Evolutionary conservation across 139 green algal genomes (phyloP).

Genomic region (Chlorella vulgaris): DNA sequence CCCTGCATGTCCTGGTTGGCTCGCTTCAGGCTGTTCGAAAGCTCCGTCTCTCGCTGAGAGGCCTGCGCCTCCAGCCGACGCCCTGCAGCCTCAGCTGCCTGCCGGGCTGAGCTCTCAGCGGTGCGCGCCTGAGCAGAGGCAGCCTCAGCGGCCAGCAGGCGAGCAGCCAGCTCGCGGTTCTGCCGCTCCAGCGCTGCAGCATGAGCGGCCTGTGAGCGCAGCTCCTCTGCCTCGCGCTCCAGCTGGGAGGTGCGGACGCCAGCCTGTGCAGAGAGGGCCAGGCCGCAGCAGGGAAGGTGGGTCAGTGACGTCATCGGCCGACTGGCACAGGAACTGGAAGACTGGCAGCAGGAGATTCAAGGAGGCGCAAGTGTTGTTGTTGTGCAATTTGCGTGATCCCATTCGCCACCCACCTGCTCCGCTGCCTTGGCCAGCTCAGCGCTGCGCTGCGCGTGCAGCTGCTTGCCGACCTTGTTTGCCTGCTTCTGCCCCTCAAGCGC

Average conservation of each 20-base stretch:
- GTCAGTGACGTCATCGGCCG: no score
- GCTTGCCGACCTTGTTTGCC: not conserved
- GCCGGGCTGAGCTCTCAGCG: not conserved
- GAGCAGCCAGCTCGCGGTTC: constrained; percentile 12
- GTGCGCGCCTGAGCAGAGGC: not conserved
- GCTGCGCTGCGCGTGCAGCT: not conserved
- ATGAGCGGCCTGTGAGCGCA: not conserved
- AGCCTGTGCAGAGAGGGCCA: not conserved
- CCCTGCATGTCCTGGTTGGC: constrained; percentile 14
- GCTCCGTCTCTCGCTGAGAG: constrained; percentile 14
- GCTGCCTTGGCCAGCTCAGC: constrained; percentile 11
- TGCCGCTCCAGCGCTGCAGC: not conserved
- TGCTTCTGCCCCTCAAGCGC: not conserved
- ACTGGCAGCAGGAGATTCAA: no score
- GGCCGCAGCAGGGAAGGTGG: no score
- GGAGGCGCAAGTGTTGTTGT: no score
- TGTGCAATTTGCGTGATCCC: no score
- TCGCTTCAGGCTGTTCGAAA: not conserved
- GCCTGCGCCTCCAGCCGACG: not conserved
- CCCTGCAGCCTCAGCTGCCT: not conserved
- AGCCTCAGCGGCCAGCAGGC: constrained; percentile 6
- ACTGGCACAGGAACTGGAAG: no score
- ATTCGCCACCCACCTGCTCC: not conserved
- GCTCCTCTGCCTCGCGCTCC: not conserved
- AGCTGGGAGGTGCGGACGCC: not conserved